A percentile compares a stretch with the other conserved stretches of the same genome.
Conservation (phyloP, 1,139 yeast genomes). For the Suhomyces taliae region DNA sequence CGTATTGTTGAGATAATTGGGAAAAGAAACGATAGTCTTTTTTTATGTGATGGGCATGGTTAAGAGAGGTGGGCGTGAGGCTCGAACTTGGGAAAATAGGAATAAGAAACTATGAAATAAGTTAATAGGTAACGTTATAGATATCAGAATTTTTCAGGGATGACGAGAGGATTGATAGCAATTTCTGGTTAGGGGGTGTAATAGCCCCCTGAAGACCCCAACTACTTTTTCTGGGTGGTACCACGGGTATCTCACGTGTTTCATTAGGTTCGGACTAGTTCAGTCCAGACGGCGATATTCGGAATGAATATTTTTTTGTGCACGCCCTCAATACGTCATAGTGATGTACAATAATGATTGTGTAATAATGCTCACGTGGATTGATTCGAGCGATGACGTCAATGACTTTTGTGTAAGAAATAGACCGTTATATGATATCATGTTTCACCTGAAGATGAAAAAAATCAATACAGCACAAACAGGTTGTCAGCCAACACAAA, state of each 20-base stretch:
- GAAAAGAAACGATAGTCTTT: slow-evolving; percentile 4
- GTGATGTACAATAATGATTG: slow-evolving; percentile 1
- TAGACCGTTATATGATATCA: slow-evolving; percentile 5
- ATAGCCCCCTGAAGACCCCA: no score
- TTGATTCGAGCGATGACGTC: slow-evolving; percentile 6
- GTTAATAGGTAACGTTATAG: no score
- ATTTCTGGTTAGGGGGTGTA: no score
- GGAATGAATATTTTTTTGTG: background rate
- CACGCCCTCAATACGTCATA: slow-evolving; percentile 9
- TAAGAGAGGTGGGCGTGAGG: background rate
- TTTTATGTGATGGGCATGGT: background rate
- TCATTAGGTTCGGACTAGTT: background rate
- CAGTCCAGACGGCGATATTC: background rate
- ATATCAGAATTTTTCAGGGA: no score
- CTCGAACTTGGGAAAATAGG: background rate
- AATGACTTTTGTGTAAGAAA: slow-evolving; percentile 5
- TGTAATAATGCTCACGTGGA: slow-evolving; percentile 9
- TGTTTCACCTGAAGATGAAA: background rate
- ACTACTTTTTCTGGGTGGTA: background rate
- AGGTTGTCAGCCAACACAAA: background rate
- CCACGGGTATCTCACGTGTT: background rate
- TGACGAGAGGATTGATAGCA: no score
- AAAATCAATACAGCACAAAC: background rate
- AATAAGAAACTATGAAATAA: background rate
- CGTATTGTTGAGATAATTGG: slow-evolving; percentile 3